These are phyloP conservation scores for Colletotrichum shisoi DNA, from an alignment of 2,329 filamentous ascomycete species.

Conservation along the genomic window DNA sequence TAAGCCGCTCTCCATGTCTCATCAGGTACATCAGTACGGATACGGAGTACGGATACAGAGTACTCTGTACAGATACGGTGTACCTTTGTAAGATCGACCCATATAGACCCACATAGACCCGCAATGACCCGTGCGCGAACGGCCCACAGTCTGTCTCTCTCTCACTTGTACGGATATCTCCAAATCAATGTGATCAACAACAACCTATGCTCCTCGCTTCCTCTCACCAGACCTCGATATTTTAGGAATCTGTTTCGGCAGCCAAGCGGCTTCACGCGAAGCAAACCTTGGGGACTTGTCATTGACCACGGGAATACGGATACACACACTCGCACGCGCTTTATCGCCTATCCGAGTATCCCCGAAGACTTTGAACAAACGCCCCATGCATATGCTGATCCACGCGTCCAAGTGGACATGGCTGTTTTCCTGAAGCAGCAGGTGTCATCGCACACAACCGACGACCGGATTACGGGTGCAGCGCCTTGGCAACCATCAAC, in stretches of 20 bases:
- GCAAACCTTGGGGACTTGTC: not conserved
- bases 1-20: too few species aligned
- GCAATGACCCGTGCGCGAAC: too few species aligned
- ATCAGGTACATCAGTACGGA: too few species aligned
- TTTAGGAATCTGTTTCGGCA: not conserved
- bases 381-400: slow-evolving; percentile 9
- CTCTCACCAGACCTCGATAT: not conserved
- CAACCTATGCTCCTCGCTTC: not conserved
- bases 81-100: too few species aligned
- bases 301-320: too few species aligned
- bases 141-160: too few species aligned
- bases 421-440: slow-evolving; percentile 36
- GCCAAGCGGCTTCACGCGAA: not conserved
- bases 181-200: too few species aligned
- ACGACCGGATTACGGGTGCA: slow-evolving; percentile 3
- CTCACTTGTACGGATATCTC: not conserved
- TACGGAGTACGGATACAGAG: too few species aligned
- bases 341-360: not conserved
- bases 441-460: slow-evolving; percentile 30
- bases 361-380: slow-evolving; percentile 4
- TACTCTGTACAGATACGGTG: too few species aligned
- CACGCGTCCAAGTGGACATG: slow-evolving; percentile 31
- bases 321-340: too few species aligned
- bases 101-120: too few species aligned
- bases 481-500: slow-evolving; percentile 23